phyloP scores from a whole-genome alignment of 1,284 basidiomycete genomes.

The Cutaneotrichosporon sp. region DNA sequence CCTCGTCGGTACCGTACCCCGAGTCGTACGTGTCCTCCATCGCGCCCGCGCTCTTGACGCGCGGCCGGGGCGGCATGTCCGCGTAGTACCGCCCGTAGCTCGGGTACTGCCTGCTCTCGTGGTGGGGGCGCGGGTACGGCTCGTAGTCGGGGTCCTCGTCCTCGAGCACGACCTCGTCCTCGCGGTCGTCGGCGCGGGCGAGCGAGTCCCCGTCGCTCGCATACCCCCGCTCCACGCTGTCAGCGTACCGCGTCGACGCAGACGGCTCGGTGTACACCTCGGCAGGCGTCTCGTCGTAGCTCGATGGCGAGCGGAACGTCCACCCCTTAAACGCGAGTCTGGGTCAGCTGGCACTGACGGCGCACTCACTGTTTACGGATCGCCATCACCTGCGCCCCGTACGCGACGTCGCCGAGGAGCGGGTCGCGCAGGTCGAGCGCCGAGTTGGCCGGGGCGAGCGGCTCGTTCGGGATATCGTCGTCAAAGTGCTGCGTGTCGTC shows the following conservation, averaged over 20 bases:
- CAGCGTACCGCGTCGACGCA: background rate
- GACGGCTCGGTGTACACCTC: background rate
- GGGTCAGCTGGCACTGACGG: background rate
- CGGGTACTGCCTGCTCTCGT: slow-evolving; percentile 1
- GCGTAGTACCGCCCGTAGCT: background rate
- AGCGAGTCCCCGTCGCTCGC: background rate
- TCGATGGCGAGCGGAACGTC: slow-evolving; percentile 34
- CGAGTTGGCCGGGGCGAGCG: slow-evolving; percentile 84
- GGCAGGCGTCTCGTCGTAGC: background rate
- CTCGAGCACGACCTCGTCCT: background rate
- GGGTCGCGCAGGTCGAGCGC: slow-evolving; percentile 83
- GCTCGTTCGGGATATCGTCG: slow-evolving; percentile 88
- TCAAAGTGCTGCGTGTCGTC: slow-evolving; percentile 90
- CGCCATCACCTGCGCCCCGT: slow-evolving; percentile 81
- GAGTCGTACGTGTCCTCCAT: background rate
- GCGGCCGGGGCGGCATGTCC: background rate
- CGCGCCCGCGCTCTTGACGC: background rate
- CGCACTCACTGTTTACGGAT: slow-evolving; percentile 71
- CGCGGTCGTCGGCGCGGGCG: background rate
- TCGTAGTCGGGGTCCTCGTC: slow-evolving; percentile 7
- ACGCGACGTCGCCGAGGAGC: slow-evolving; percentile 75
- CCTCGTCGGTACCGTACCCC: background rate
- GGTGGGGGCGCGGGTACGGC: slow-evolving; percentile 1
- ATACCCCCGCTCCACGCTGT: background rate
- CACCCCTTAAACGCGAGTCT: slow-evolving; percentile 50